Evolutionary conservation across 1,139 yeast genomes (phyloP), one percentile per base, ranked within the genome.

Genomic region (Candida gigantensis): DNA sequence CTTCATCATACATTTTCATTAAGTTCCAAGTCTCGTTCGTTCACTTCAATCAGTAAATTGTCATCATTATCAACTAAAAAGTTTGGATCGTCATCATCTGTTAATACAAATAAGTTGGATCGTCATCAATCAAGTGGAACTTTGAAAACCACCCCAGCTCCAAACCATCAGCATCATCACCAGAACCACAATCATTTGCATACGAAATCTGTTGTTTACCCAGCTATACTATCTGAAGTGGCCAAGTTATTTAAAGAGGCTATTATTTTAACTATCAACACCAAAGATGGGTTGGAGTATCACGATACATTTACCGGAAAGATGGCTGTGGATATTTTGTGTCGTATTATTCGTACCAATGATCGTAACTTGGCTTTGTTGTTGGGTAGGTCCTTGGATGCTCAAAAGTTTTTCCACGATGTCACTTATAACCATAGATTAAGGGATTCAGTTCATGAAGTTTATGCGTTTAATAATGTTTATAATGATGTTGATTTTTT

Each of bases 251-350:
- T 92, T 58, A 77, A 82, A 46, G 88, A 84, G 46, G 68, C 81
- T 19, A 76, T 89, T 28, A 76, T 77, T 18, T 59, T 87, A 19
- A 84, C 92, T 2, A 89, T 89, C 43, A 81, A 87, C 49, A 84
- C 85, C 53, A 92, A 92, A 55, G 94, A 90, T 62, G 97, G 96
- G n/a, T 74, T 92, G 50, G 87, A 92, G 44, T 90, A 90, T 62
- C 87, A 94, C 55, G 95, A 90, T 55, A 84, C 97, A 0, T 94
- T 94, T 56, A 85, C 96, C 0, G 99, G 99, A 14, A 75, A 87
- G 24, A 94, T 87, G 65, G 96, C 97, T 0, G 96, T 92, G 31
- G 97, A 89, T 59, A 76, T 84, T 17, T 81, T 92, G 41, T 84
- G 95, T 43, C 74, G 84, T 38, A 84, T 92, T 40, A 83, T 92